These are phyloP conservation scores for Musa balbisiana DNA, from an alignment of 202 grass and related monocot genomes.

Conservation along the genomic window DNA sequence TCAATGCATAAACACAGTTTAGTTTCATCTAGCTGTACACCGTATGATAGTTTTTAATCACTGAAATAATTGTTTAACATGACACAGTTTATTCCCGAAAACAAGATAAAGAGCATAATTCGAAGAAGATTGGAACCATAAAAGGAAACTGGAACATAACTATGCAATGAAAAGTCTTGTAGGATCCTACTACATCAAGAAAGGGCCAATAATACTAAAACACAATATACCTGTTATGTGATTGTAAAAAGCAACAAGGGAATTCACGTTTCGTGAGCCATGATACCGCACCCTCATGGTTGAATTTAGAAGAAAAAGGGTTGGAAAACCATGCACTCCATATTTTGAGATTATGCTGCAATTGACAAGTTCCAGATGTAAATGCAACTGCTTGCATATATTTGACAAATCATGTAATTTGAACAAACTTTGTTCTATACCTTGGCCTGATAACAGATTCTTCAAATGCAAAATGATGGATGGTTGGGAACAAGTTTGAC, in stretches of 20 bases:
- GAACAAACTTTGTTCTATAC: constrained; percentile 25
- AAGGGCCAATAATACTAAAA: neutral
- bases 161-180: neutral
- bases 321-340: constrained; percentile 93
- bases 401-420: neutral
- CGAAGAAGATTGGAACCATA: neutral
- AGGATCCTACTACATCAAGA: neutral
- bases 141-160: neutral
- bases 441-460: constrained; percentile 96
- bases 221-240: constrained; percentile 63
- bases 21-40: no score
- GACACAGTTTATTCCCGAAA: no score
- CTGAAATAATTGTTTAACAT: no score
- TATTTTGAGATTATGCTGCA: constrained; percentile 94
- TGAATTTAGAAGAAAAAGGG: constrained; percentile 86
- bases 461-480: constrained; percentile 81
- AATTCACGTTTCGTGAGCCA: constrained; percentile 61
- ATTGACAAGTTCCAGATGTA: constrained; percentile 17
- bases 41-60: no score
- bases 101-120: neutral
- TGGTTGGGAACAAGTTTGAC: constrained; percentile 62
- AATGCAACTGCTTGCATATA: constrained; percentile 10
- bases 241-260: constrained; percentile 73
- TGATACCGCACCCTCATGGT: constrained; percentile 81
- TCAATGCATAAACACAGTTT: no score